A percentile compares a stretch with the other conserved stretches of the same genome.
phyloP scores from a whole-genome alignment of 2,329 filamentous ascomycete genomes.

The Curvularia eragrostidis region DNA sequence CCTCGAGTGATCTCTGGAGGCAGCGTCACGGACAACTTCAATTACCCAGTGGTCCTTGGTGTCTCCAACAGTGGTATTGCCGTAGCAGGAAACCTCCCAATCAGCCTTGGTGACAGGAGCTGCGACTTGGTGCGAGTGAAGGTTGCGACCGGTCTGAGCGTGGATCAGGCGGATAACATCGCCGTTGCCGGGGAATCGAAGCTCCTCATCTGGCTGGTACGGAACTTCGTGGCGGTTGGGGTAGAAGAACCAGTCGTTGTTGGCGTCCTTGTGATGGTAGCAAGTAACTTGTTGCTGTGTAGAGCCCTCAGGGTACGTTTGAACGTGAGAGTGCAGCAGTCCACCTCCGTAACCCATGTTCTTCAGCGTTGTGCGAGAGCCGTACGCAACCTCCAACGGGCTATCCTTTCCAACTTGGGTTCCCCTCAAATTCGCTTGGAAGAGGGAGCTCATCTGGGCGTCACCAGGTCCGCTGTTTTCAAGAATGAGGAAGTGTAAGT shows the following conservation, averaged over 20 bases:
- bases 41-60: conserved; percentile 98
- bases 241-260: conserved; percentile 99
- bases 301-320: conserved; percentile 94
- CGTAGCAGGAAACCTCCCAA: conserved; percentile 93
- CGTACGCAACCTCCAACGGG: conserved; percentile 87
- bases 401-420: conserved; percentile 95
- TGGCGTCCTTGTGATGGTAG: conserved; percentile 99
- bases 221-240: conserved; percentile 81
- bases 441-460: conserved; percentile 99
- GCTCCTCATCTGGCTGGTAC: conserved; percentile 72
- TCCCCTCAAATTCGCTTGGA: conserved; percentile 94
- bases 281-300: conserved; percentile 96
- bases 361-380: conserved; percentile 91
- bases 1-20: conserved; percentile 81
- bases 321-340: conserved; percentile 92
- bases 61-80: conserved; percentile 92
- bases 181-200: conserved; percentile 78
- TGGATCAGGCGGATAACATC: conserved; percentile 87
- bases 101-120: conserved; percentile 90
- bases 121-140: conserved; percentile 90
- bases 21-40: conserved; percentile 88
- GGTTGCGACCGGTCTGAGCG: conserved; percentile 92
- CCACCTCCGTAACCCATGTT: conserved; percentile 99
- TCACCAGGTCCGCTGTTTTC: conserved; percentile 94
- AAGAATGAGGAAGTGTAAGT: conserved; percentile 90